Evolutionary conservation across 2,329 filamentous ascomycete genomes (phyloP), one percentile per base, ranked within the genome.

Genomic region (Verticillium isaacii): DNA sequence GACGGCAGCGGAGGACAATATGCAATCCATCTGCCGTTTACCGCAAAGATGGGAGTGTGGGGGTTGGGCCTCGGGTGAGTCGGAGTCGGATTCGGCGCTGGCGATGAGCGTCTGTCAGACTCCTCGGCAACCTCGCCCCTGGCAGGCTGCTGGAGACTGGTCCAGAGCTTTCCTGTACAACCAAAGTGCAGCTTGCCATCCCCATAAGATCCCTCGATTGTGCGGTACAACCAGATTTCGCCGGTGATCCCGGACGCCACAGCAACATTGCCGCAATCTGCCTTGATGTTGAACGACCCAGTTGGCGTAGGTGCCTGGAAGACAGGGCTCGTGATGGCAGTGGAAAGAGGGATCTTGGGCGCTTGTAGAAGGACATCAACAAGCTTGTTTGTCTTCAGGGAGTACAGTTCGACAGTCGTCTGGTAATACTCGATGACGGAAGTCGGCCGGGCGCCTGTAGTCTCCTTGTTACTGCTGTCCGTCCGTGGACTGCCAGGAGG

Each of bases 101-200:
- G 63, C 25, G 70, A 72, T 32, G 75, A 71, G 41, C 73, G 73
- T 62, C 77, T 75, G 63, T 82, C 80, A 17, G 72, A 67, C 63
- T 86, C 83, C 62, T 82, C 78, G 1, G 76, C 67, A 32, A 77
- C 72, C 34, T 84, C 80, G 29, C 78, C 78, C 62, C 81, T 80
- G 19, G 78, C 74, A 34, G 78, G 77, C 66, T 87, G 84, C 70
- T 95, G 91, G 32, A 97, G 80, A 55, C 88, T 89, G 0, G 95
- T 97, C 95, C 95, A 99, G 19, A 96, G 78, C 76, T 99, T 99
- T 23, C 89, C 93, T 61, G 95, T 81, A 69, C 93, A 97, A 41
- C 75, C 79, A 72, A 83, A 89, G 17, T 74, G 71, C 55, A 77
- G 66, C 25, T 76, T 76, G 1, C 74, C 70, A 25, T 83, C 82